A percentile compares a stretch with the other conserved stretches of the same genome.
phyloP scores from a whole-genome alignment of 2,329 filamentous ascomycete genomes.

The Cladosporium phlei region DNA sequence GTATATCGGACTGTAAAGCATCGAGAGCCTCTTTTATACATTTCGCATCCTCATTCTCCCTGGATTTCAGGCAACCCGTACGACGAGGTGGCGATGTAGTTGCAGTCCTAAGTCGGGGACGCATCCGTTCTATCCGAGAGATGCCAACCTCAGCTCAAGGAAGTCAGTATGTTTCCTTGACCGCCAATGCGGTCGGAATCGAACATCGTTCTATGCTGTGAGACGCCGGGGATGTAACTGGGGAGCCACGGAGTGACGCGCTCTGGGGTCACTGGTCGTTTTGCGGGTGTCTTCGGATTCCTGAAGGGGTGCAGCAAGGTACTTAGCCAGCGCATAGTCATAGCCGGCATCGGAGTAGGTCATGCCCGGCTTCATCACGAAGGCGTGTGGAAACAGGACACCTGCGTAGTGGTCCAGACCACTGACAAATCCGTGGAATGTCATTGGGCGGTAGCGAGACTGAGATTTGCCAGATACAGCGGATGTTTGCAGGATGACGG shows the following conservation, averaged over 20 bases:
- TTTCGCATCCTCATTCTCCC: neutral
- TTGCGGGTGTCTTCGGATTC: neutral
- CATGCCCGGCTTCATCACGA: too few species aligned
- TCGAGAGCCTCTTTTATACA: slow-evolving; percentile 1
- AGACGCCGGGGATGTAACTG: slow-evolving; percentile 1
- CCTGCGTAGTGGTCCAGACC: too few species aligned
- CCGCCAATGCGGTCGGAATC: neutral
- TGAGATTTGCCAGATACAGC: too few species aligned
- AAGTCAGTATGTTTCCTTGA: neutral
- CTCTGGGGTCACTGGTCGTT: neutral
- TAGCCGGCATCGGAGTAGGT: too few species aligned
- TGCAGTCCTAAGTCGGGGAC: neutral
- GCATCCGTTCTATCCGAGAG: slow-evolving; percentile 1
- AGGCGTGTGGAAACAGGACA: too few species aligned
- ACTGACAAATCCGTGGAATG: too few species aligned
- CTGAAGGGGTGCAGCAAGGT: neutral
- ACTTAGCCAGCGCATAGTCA: neutral
- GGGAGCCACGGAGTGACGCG: slow-evolving; percentile 3
- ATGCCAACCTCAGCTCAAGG: neutral
- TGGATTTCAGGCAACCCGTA: neutral
- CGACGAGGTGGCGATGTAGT: neutral
- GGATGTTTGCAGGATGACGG: too few species aligned
- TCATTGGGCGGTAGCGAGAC: too few species aligned
- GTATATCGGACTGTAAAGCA: too few species aligned
- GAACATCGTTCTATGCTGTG: neutral